A percentile compares a stretch with the other conserved stretches of the same genome.
Conservation (phyloP, 306 rosid genomes). For the Sphenostylis stenocarpa region DNA sequence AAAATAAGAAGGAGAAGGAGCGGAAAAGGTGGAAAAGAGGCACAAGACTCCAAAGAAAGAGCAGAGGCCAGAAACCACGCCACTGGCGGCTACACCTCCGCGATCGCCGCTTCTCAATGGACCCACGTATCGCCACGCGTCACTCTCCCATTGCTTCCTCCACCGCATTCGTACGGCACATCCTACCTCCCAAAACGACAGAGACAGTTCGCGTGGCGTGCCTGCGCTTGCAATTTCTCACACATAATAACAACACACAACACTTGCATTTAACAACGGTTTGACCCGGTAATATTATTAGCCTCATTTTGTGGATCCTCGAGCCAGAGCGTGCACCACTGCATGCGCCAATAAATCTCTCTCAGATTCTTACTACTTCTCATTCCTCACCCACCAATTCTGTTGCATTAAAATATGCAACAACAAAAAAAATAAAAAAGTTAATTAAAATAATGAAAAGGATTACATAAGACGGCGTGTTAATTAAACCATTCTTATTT, state of each 20-base stretch:
- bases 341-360: not conserved
- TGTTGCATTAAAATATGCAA: too few relatives aligned
- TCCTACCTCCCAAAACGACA: constrained; percentile 5
- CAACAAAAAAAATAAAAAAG: too few relatives aligned
- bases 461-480: constrained; percentile 37
- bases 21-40: not conserved
- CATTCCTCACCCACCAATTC: constrained; percentile 15
- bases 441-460: too few relatives aligned
- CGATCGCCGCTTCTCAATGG: not conserved
- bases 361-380: not conserved
- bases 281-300: not conserved
- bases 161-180: not conserved
- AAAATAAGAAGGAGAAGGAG: not conserved
- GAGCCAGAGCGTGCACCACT: constrained; percentile 44
- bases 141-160: rapidly evolving
- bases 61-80: constrained; percentile 24
- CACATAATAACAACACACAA: too few relatives aligned
- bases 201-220: constrained; percentile 6
- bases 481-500: constrained; percentile 11
- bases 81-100: constrained; percentile 36
- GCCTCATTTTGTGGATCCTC: constrained; percentile 16
- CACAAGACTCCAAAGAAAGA: not conserved
- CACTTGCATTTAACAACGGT: too few relatives aligned
- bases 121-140: not conserved
- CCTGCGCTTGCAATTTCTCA: not conserved